Base-by-base conservation (phyloP, 257 asterid genomes). In the Knoxia roxburghii region DNA sequence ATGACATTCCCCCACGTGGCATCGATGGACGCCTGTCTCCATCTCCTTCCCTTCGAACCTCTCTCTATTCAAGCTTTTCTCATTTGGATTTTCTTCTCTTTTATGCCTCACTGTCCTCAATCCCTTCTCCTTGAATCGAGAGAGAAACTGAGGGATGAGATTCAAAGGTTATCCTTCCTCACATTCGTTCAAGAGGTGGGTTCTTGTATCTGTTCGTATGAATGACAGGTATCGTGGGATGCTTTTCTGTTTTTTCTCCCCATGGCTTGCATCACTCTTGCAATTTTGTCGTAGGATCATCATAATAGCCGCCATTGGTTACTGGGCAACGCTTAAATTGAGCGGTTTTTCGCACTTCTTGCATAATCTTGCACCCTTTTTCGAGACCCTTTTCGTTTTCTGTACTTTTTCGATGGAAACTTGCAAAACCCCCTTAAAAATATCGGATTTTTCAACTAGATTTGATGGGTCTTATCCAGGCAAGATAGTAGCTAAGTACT, bases 1-100 rank as follows among this genome's bases (percentile, higher is more conserved):
- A 64, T 83, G 32, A 21, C 32, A 41, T 21, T 69, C 37, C 41
- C 81, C 75, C 96, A 84, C 94, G 90, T 88, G 89, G 90, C 75
- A 18, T 62, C 24, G 70, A 68, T 39, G 85, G 80, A 86, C 77
- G 83, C 78, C 70, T 73, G 82, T 77, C 84, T 20, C 80, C 77
- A 39, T 80, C 77, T 74, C 83, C 71, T 54, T 37, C 73, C 45
- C 78, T 71, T 61, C 29, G 57, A 39, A 21, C 51, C 52, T 67
- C 67, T 35, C 43, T 37, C 70, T 37, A 67, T 26, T 57, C 74
- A 55, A 48, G 74, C 73, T 55, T 63, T 51, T 55, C 67, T 61
- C 61, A 62, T 51, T 39, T 50, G 46, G 65, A 60, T 60, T 60
- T 60, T 40, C 21, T 8, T 29, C 43, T 26, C 27, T 7, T 30